Percentiles rank a stretch among this genome's conserved stretches.
phyloP scores from a whole-genome alignment of 129 eudicot genomes.

The Apium graveolens region DNA sequence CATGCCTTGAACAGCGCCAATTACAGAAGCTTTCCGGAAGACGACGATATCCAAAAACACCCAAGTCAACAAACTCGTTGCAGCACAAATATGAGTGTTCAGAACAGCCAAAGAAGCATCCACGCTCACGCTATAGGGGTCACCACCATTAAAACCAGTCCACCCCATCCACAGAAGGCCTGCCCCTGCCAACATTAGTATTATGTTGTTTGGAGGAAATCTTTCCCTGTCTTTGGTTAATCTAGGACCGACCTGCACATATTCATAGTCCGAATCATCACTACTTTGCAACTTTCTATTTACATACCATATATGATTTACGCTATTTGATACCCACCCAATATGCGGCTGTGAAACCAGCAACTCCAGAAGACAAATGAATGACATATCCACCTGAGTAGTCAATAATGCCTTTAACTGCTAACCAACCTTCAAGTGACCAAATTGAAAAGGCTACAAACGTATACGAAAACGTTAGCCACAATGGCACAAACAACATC shows the following conservation, averaged over 20 bases:
- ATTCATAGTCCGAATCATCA: neutral
- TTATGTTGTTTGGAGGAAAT: constrained; percentile 52
- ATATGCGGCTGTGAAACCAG: constrained; percentile 20
- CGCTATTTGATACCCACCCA: constrained; percentile 14
- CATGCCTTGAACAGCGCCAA: constrained; percentile 67
- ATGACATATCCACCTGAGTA: constrained; percentile 15
- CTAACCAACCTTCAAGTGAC: constrained; percentile 11
- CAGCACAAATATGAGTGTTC: constrained; percentile 56
- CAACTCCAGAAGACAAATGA: constrained; percentile 17
- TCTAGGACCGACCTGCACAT: constrained; percentile 51
- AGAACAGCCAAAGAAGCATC: constrained; percentile 53
- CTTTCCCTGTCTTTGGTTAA: constrained; percentile 53
- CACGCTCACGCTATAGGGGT: constrained; percentile 39
- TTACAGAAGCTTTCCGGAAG: constrained; percentile 45
- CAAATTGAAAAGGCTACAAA: constrained; percentile 11
- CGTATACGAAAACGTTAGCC: constrained; percentile 14
- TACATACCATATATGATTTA: no score
- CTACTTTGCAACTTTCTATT: no score
- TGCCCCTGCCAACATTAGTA: constrained; percentile 55
- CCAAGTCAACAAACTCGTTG: constrained; percentile 57
- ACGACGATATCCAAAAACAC: constrained; percentile 35
- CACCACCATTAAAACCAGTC: constrained; percentile 69
- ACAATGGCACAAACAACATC: constrained; percentile 17
- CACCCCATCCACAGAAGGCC: constrained; percentile 69
- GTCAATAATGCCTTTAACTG: constrained; percentile 9